phyloP scores from a whole-genome alignment of 352 stramenopile genomes.

The Phytopythium ostracodes region DNA sequence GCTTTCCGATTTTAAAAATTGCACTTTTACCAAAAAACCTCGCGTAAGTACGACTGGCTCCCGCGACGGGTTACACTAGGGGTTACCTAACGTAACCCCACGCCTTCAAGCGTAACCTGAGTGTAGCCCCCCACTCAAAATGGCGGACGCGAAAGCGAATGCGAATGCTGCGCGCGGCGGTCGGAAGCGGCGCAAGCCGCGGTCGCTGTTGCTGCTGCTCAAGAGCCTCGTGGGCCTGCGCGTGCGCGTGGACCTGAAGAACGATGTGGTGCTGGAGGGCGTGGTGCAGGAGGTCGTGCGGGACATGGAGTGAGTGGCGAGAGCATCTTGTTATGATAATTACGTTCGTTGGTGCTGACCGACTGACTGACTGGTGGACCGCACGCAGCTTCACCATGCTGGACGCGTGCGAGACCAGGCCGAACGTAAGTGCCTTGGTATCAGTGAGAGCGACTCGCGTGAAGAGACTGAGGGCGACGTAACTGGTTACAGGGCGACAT shows the following conservation, averaged over 20 bases:
- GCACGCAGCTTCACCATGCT: constrained; percentile 65
- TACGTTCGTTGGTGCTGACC: no score
- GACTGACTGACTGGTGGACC: neutral
- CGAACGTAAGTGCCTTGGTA: constrained; percentile 29
- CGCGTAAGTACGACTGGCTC: constrained; percentile 28
- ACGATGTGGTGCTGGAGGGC: constrained; percentile 73
- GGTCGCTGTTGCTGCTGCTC: constrained; percentile 70
- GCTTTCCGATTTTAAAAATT: neutral
- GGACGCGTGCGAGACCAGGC: constrained; percentile 70
- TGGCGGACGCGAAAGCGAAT: constrained; percentile 3
- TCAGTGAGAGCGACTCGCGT: no score
- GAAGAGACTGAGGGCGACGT: neutral
- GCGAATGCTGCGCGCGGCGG: neutral
- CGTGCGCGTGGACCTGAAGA: constrained; percentile 82
- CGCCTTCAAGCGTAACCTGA: neutral
- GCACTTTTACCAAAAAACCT: constrained; percentile 9
- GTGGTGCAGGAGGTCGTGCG: constrained; percentile 79
- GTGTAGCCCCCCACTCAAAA: neutral
- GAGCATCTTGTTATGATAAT: neutral
- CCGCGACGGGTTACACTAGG: neutral
- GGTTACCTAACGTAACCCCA: no score
- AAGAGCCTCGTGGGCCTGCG: constrained; percentile 83
- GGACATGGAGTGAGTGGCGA: constrained; percentile 76
- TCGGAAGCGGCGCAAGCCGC: constrained; percentile 31
- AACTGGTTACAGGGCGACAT: constrained; percentile 35